Percentiles rank a stretch among this genome's conserved stretches.
phyloP scores from a whole-genome alignment of 176 grass and related monocot species.

The Microstegium vimineum region DNA sequence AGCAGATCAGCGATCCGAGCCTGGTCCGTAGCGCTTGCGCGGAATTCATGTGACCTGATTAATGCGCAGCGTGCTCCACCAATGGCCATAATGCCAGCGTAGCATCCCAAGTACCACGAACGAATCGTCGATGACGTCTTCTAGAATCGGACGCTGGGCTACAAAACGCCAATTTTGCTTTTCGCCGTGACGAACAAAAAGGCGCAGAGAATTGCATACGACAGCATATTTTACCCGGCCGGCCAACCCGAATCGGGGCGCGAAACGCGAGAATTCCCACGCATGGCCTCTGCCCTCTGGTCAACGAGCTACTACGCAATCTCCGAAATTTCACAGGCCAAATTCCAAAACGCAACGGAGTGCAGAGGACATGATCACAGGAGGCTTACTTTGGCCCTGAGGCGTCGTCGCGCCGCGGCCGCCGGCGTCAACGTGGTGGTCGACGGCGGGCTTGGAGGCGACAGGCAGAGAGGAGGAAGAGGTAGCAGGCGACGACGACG shows the following conservation, averaged over 20 bases:
- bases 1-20: not conserved
- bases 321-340: not conserved
- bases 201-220: slow-evolving; percentile 8
- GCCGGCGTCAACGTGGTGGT: slow-evolving; percentile 11
- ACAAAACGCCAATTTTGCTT: not conserved
- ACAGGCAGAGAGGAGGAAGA: not conserved
- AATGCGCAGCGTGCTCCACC: not conserved
- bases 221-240: not conserved
- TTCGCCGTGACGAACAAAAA: not conserved
- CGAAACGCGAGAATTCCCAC: not conserved
- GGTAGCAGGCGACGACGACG: not conserved
- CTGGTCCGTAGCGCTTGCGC: too few relatives aligned
- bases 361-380: not conserved
- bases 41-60: not conserved
- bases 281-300: not conserved
- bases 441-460: not conserved
- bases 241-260: not conserved
- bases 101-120: not conserved
- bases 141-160: not conserved
- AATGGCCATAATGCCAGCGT: not conserved
- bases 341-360: not conserved
- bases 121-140: not conserved
- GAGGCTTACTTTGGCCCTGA: slow-evolving; percentile 19
- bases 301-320: slow-evolving; percentile 28
- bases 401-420: not conserved